Evolutionary conservation across 2,329 filamentous ascomycete species (phyloP).

Genomic region (Botrytis deweyae): DNA sequence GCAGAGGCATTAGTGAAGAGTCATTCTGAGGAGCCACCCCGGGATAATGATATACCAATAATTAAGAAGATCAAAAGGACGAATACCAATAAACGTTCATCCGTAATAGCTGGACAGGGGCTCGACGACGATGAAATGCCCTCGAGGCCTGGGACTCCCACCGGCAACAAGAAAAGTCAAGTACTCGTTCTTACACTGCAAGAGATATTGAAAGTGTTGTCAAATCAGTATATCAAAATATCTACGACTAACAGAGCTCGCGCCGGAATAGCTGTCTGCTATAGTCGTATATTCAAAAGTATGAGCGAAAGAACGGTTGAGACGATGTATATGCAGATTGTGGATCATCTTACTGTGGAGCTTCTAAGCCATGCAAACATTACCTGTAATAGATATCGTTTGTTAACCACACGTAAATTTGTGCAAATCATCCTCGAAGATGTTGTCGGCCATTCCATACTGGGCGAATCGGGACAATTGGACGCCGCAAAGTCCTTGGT

Average conservation of each 20-base stretch:
- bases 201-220: conserved; percentile 77
- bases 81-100: conserved; percentile 51
- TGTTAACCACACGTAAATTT: conserved; percentile 81
- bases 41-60: conserved; percentile 54
- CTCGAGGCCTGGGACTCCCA: conserved; percentile 67
- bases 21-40: conserved; percentile 62
- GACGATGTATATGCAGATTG: conserved; percentile 75
- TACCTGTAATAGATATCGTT: conserved; percentile 80
- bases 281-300: conserved; percentile 74
- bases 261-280: conserved; percentile 83
- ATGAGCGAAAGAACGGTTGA: conserved; percentile 84
- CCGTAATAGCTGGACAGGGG: conserved; percentile 43
- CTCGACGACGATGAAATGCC: conserved; percentile 69
- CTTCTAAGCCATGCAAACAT: conserved; percentile 75
- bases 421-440: conserved; percentile 82
- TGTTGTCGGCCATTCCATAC: conserved; percentile 74
- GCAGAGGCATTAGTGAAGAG: conserved; percentile 80
- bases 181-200: conserved; percentile 71
- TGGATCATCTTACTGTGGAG: conserved; percentile 77
- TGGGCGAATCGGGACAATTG: conserved; percentile 87
- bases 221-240: conserved; percentile 73
- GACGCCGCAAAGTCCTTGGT: conserved; percentile 78
- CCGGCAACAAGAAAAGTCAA: conserved; percentile 67
- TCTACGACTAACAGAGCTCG: conserved; percentile 78
- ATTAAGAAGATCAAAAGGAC: conserved; percentile 70